These are phyloP conservation scores for Penicillium occitanis DNA, from an alignment of 2,329 filamentous ascomycete species.

Conservation along the genomic window DNA sequence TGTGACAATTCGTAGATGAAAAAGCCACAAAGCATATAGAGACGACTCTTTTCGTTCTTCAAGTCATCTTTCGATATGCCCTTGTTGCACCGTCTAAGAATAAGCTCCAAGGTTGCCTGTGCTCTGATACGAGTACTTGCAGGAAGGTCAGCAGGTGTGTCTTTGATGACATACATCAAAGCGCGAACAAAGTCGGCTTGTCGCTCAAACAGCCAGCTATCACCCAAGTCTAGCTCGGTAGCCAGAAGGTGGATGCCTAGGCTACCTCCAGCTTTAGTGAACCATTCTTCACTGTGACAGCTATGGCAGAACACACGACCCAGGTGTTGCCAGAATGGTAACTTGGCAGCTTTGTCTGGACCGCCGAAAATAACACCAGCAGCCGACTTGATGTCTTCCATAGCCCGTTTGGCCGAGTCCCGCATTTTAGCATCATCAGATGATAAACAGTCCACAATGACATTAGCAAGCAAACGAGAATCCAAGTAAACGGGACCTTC, in stretches of 20 bases:
- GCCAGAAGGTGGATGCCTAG: slow-evolving; percentile 86
- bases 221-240: slow-evolving; percentile 79
- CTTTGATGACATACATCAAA: slow-evolving; percentile 97
- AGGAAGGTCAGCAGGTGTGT: slow-evolving; percentile 91
- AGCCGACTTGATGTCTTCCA: slow-evolving; percentile 75
- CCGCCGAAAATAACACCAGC: slow-evolving; percentile 77
- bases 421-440: slow-evolving; percentile 79
- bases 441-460: slow-evolving; percentile 83
- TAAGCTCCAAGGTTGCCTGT: slow-evolving; percentile 75
- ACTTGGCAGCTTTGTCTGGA: slow-evolving; percentile 66
- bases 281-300: slow-evolving; percentile 98
- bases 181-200: slow-evolving; percentile 86
- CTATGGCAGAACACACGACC: slow-evolving; percentile 86
- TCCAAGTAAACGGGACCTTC: slow-evolving; percentile 88
- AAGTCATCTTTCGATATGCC: slow-evolving; percentile 77
- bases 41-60: slow-evolving; percentile 62
- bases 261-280: slow-evolving; percentile 90
- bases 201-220: slow-evolving; percentile 76
- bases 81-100: slow-evolving; percentile 76
- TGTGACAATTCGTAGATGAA: slow-evolving; percentile 88
- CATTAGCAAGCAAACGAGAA: slow-evolving; percentile 81
- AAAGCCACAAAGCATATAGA: slow-evolving; percentile 76
- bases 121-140: slow-evolving; percentile 83
- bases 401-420: slow-evolving; percentile 75
- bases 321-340: slow-evolving; percentile 83